These are phyloP conservation scores for Cyanidioschyzon merolae DNA, from an alignment of 23 red algal species.

Conservation along the genomic window DNA sequence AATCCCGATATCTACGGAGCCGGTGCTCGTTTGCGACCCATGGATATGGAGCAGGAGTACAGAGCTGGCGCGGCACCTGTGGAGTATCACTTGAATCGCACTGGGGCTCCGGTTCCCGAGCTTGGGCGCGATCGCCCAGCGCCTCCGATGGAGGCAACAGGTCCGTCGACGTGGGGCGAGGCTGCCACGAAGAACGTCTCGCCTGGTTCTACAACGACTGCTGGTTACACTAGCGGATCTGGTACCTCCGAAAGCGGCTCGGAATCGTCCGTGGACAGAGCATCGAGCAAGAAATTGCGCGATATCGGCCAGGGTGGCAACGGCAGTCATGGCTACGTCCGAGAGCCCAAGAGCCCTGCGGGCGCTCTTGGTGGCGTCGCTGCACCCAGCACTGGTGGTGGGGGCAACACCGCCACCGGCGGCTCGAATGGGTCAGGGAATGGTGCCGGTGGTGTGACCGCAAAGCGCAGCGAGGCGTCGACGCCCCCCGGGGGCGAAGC, in stretches of 20 bases:
- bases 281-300: neutral
- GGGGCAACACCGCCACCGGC: neutral
- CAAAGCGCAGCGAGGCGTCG: neutral
- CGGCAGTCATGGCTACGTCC: too few species aligned
- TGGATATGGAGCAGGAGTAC: neutral
- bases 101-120: neutral
- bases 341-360: neutral
- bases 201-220: neutral
- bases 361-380: neutral
- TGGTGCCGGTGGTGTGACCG: neutral
- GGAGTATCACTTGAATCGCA: neutral
- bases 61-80: neutral
- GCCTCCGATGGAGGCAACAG: neutral
- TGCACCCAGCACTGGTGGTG: too few species aligned
- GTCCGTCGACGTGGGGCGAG: neutral
- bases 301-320: neutral
- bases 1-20: slow-evolving; percentile 72
- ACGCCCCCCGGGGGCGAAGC: neutral
- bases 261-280: neutral
- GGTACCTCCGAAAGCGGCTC: neutral
- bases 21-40: neutral
- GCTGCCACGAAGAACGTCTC: neutral
- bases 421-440: neutral
- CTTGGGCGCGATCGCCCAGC: neutral
- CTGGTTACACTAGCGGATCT: neutral